Conservation (phyloP, 2,329 filamentous ascomycete species). For the Teratosphaeria destructans region DNA sequence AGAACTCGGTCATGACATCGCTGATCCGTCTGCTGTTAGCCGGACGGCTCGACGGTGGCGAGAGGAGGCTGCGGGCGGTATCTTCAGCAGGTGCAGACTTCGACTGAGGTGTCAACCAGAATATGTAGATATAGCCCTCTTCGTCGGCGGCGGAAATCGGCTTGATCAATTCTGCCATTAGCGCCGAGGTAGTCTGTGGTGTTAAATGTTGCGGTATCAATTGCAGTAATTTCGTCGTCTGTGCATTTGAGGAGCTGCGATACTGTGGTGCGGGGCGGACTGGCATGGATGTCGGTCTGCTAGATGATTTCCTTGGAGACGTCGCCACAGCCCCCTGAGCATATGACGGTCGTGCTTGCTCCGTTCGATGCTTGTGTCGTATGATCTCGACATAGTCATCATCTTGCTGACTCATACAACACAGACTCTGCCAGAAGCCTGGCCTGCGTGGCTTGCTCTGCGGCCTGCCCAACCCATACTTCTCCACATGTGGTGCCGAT, state of each 20-base stretch:
- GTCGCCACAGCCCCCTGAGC: not conserved
- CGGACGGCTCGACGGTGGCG: conserved; percentile 13
- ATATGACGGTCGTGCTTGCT: conserved; percentile 1
- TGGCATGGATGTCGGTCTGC: not conserved
- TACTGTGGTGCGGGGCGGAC: conserved; percentile 7
- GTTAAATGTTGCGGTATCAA: conserved; percentile 60
- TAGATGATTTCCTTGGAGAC: not conserved
- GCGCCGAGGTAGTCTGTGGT: conserved; percentile 55
- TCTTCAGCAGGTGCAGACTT: conserved; percentile 42
- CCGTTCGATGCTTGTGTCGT: conserved; percentile 28
- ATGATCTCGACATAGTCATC: conserved; percentile 36
- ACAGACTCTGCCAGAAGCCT: conserved; percentile 35
- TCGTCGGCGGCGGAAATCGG: conserved; percentile 66
- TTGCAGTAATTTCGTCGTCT: conserved; percentile 40
- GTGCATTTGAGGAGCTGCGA: conserved; percentile 14
- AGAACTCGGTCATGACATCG: conserved; percentile 27
- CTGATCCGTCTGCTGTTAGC: conserved; percentile 15
- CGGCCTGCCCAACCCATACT: conserved; percentile 2
- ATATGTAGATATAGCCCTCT: conserved; percentile 94
- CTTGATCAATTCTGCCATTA: conserved; percentile 68
- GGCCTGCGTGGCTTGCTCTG: conserved; percentile 25
- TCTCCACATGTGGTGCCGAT: conserved; percentile 4
- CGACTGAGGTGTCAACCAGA: conserved; percentile 72
- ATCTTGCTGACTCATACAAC: conserved; percentile 31
- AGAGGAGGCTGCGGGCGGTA: conserved; percentile 24